A percentile compares a stretch with the other conserved stretches of the same genome.
These are phyloP conservation scores for Cercospora janseana DNA, from an alignment of 2,329 filamentous ascomycete genomes.

Conservation along the genomic window DNA sequence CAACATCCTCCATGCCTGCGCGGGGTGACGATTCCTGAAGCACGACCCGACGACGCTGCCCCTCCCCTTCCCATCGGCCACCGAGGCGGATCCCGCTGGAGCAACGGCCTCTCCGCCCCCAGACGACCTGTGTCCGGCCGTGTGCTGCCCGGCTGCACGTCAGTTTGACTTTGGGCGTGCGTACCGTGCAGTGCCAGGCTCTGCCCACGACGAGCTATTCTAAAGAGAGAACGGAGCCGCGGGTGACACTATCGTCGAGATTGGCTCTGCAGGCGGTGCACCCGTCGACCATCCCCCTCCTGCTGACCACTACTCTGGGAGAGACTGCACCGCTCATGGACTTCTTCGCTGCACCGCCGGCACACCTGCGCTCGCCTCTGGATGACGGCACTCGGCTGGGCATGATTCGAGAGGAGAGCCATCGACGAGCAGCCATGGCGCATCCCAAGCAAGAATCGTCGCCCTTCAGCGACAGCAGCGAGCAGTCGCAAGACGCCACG, in stretches of 20 bases:
- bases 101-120: slow-evolving; percentile 6
- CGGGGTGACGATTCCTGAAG: slow-evolving; percentile 7
- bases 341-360: slow-evolving; percentile 11
- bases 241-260: slow-evolving; percentile 6
- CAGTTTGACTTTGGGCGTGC: slow-evolving; percentile 15
- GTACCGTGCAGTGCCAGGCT: slow-evolving; percentile 6
- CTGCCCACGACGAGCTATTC: not conserved
- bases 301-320: not conserved
- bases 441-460: slow-evolving; percentile 10
- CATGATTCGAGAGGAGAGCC: slow-evolving; percentile 16
- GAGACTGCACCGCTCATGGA: slow-evolving; percentile 10
- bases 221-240: slow-evolving; percentile 5
- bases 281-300: not conserved
- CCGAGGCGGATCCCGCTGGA: not conserved
- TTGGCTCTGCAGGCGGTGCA: slow-evolving; percentile 12
- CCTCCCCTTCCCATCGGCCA: not conserved
- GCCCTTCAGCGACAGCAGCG: slow-evolving; percentile 16
- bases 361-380: slow-evolving; percentile 12
- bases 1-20: not conserved
- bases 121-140: no score
- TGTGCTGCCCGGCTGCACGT: slow-evolving; percentile 6
- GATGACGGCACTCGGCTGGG: slow-evolving; percentile 12
- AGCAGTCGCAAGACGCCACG: slow-evolving; percentile 12
- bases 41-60: slow-evolving; percentile 2
- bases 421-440: slow-evolving; percentile 2